Evolutionary conservation across 768 basidiomycete species (phyloP).

Genomic region (Macrolepiota albuminosa): DNA sequence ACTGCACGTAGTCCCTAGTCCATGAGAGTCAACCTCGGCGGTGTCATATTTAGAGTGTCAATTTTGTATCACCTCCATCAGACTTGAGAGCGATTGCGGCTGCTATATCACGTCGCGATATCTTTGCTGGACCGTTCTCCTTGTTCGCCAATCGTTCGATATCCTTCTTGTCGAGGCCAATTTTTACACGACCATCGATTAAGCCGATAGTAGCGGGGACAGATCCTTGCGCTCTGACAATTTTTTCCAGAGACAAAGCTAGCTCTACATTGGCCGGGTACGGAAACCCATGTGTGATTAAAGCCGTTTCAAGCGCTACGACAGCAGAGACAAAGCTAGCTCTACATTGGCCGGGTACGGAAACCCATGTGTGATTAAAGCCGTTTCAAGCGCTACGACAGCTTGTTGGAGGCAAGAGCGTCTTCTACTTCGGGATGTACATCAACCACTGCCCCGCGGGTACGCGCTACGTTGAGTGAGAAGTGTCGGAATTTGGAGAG

Average conservation of each 20-base stretch:
- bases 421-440: conserved; percentile 81
- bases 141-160: conserved; percentile 64
- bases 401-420: conserved; percentile 60
- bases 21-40: background rate
- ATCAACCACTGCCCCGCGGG: conserved; percentile 44
- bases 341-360: conserved; percentile 75
- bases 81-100: conserved; percentile 61
- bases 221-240: conserved; percentile 71
- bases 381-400: conserved; percentile 88
- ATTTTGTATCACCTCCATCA: conserved; percentile 59
- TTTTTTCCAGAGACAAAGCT: conserved; percentile 64
- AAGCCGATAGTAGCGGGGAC: conserved; percentile 90
- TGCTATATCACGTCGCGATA: conserved; percentile 79
- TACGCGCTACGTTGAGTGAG: conserved; percentile 5
- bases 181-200: conserved; percentile 77
- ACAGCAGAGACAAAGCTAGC: conserved; percentile 73
- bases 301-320: conserved; percentile 88
- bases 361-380: conserved; percentile 91
- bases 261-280: conserved; percentile 72
- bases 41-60: background rate
- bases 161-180: conserved; percentile 67
- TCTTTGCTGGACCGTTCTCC: conserved; percentile 45
- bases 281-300: conserved; percentile 92
- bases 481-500: background rate
- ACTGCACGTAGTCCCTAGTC: conserved; percentile 62